phyloP scores from a whole-genome alignment of 2,329 filamentous ascomycete genomes.

The Pyricularia grisea region DNA sequence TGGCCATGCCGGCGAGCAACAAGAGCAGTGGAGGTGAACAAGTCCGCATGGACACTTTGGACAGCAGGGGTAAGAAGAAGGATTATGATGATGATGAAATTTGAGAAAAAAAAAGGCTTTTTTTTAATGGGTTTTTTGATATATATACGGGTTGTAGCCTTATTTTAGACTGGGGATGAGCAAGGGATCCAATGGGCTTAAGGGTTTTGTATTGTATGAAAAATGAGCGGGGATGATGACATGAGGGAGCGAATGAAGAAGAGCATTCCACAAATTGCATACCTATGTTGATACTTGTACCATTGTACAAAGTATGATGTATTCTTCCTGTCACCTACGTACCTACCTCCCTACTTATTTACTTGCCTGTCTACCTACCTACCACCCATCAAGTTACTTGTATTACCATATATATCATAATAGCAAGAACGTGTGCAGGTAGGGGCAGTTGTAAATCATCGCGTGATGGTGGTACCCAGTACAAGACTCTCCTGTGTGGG shows the following conservation, averaged over 20 bases:
- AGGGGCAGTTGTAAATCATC: too few species aligned
- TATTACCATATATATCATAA: too few species aligned
- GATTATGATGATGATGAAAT: constrained; percentile 53
- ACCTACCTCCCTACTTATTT: too few species aligned
- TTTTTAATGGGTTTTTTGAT: not conserved
- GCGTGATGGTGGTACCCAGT: too few species aligned
- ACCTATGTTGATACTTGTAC: not conserved
- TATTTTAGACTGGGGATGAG: not conserved
- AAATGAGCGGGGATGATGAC: not conserved
- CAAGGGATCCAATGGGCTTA: not conserved
- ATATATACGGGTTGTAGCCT: not conserved
- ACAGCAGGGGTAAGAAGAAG: constrained; percentile 46
- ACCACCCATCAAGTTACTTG: too few species aligned
- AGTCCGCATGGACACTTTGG: constrained; percentile 51
- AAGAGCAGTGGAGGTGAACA: constrained; percentile 27
- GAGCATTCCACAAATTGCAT: not conserved
- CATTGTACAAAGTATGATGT: not conserved
- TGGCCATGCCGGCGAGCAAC: constrained; percentile 54
- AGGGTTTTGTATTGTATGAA: constrained; percentile 4
- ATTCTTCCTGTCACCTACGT: too few species aligned
- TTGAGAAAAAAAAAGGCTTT: constrained; percentile 18
- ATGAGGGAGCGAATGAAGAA: not conserved
- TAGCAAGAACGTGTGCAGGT: too few species aligned
- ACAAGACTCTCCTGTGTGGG: too few species aligned
- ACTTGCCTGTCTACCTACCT: too few species aligned